Percentiles rank a stretch among this genome's conserved stretches.
Conservation (phyloP, 331 rosid genomes). For the Dryas integrifolia region DNA sequence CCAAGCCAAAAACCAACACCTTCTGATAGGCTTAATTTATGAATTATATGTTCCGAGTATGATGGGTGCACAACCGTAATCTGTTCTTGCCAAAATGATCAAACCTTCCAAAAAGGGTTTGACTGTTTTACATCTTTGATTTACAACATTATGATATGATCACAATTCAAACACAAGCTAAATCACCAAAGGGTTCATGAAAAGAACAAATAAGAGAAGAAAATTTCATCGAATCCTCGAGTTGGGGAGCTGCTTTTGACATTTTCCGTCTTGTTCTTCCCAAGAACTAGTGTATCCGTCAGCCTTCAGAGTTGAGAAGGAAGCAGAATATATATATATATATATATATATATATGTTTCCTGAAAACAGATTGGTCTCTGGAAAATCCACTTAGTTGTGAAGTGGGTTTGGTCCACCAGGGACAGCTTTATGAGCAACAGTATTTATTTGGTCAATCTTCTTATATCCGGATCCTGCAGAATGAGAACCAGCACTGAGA, state of each 20-base stretch:
- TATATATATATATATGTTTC: not conserved
- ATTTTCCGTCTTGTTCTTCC: not conserved
- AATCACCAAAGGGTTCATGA: not conserved
- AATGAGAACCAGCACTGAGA: slow-evolving; percentile 9
- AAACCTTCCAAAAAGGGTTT: not conserved
- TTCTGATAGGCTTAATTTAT: not conserved
- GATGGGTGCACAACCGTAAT: too few relatives aligned
- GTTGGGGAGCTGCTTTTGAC: not conserved
- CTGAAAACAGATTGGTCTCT: not conserved
- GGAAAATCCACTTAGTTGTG: slow-evolving; percentile 41
- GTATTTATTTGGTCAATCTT: slow-evolving; percentile 32
- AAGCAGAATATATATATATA: not conserved
- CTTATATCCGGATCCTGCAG: slow-evolving; percentile 30
- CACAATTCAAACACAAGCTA: not conserved
- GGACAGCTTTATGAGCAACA: slow-evolving; percentile 45
- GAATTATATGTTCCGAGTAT: too few relatives aligned
- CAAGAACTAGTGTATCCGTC: not conserved
- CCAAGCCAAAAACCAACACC: not conserved
- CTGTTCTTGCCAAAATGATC: not conserved
- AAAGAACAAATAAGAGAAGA: slow-evolving; percentile 1
- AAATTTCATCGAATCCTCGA: not conserved
- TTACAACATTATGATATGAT: not conserved
- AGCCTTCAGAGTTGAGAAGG: not conserved
- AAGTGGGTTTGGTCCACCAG: slow-evolving; percentile 70
- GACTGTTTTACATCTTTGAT: not conserved